phyloP scores from a whole-genome alignment of 768 basidiomycete genomes.

The Chalciporus sphaerocephalus region DNA sequence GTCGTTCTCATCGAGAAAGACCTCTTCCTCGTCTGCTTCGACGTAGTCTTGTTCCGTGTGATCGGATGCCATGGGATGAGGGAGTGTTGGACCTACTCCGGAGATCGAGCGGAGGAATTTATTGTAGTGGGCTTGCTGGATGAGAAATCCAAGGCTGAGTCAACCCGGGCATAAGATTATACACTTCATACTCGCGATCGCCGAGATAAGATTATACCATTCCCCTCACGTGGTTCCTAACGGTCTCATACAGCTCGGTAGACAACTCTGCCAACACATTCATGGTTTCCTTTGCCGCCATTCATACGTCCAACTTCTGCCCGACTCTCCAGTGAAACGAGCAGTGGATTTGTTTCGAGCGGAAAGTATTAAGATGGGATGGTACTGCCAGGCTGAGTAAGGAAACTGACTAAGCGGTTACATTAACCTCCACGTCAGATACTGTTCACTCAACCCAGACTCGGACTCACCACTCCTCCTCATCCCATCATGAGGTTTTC shows the following conservation, averaged over 20 bases:
- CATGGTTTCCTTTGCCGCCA: neutral
- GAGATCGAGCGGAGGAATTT: neutral
- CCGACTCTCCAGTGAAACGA: neutral
- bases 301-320: neutral
- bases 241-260: neutral
- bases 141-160: constrained; percentile 28
- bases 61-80: constrained; percentile 24
- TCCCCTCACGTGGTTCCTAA: neutral
- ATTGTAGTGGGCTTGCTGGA: constrained; percentile 2
- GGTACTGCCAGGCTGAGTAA: neutral
- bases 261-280: neutral
- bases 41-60: constrained; percentile 36
- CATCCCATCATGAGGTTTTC: constrained; percentile 52
- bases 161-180: neutral
- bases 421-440: constrained; percentile 29
- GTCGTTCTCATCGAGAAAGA: constrained; percentile 65
- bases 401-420: constrained; percentile 23
- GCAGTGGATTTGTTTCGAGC: neutral
- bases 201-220: neutral
- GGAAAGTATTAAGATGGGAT: too few species aligned
- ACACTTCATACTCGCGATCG: neutral
- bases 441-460: constrained; percentile 2
- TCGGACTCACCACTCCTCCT: constrained; percentile 8
- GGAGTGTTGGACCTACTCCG: neutral
- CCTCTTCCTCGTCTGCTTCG: constrained; percentile 46